These are phyloP conservation scores for Penicillium sp. DNA, from an alignment of 2,329 filamentous ascomycete genomes.

Conservation along the genomic window DNA sequence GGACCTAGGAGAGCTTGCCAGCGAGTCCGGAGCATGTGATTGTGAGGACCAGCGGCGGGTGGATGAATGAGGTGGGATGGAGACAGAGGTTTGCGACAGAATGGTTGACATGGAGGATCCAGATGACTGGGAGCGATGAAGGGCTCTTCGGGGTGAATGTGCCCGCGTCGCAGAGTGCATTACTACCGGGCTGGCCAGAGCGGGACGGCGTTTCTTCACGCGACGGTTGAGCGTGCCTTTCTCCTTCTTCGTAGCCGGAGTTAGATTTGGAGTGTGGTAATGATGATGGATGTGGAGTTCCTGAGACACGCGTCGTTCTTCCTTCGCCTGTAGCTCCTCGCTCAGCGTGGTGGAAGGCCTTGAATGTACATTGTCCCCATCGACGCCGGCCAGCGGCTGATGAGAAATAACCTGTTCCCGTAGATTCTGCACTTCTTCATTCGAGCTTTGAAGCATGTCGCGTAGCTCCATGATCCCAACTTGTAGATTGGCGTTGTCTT, in stretches of 20 bases:
- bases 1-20: slow-evolving; percentile 78
- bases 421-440: slow-evolving; percentile 86
- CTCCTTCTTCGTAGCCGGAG: slow-evolving; percentile 52
- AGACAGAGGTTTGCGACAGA: slow-evolving; percentile 62
- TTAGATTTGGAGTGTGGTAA: slow-evolving; percentile 66
- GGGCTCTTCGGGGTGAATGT: slow-evolving; percentile 27
- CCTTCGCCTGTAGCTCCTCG: slow-evolving; percentile 65
- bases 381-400: slow-evolving; percentile 59
- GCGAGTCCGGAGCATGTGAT: slow-evolving; percentile 56
- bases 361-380: slow-evolving; percentile 21
- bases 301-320: slow-evolving; percentile 56
- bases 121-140: slow-evolving; percentile 39
- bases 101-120: slow-evolving; percentile 55
- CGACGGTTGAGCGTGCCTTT: slow-evolving; percentile 55
- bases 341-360: slow-evolving; percentile 58
- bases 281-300: slow-evolving; percentile 94
- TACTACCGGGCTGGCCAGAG: slow-evolving; percentile 55
- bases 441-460: slow-evolving; percentile 85
- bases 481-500: slow-evolving; percentile 93
- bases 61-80: slow-evolving; percentile 49
- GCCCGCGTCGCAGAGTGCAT: slow-evolving; percentile 33
- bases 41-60: slow-evolving; percentile 37
- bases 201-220: slow-evolving; percentile 69
- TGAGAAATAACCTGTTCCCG: slow-evolving; percentile 78
- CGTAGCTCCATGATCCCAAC: slow-evolving; percentile 86